phyloP scores from a whole-genome alignment of 257 asterid genomes.

The Scutellaria baicalensis region DNA sequence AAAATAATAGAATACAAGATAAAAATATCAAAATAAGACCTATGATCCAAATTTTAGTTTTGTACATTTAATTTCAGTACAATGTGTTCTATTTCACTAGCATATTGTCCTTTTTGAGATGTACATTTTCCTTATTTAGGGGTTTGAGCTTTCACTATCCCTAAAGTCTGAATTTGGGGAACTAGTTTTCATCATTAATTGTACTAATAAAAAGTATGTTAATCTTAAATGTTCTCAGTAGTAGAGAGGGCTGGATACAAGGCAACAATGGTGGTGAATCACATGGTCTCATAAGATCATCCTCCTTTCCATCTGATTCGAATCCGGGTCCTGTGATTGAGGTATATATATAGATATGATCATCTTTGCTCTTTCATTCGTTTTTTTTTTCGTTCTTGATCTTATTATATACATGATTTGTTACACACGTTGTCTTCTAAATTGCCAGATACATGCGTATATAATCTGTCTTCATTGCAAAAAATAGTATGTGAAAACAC shows the following conservation, averaged over 20 bases:
- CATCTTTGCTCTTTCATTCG: not conserved
- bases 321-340: constrained; percentile 41
- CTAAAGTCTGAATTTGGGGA: constrained; percentile 14
- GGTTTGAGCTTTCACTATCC: constrained; percentile 5
- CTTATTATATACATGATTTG: not conserved
- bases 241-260: constrained; percentile 63
- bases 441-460: too few species aligned
- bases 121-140: constrained; percentile 20
- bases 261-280: constrained; percentile 31
- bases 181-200: not conserved
- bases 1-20: too few species aligned
- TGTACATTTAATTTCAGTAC: constrained; percentile 10
- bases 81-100: constrained; percentile 8
- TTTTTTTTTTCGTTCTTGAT: not conserved
- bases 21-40: too few species aligned
- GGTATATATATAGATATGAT: constrained; percentile 19
- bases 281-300: constrained; percentile 35
- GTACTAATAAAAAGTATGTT: not conserved
- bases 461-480: too few species aligned
- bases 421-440: too few species aligned
- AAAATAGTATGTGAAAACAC: too few species aligned
- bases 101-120: not conserved
- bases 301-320: constrained; percentile 46
- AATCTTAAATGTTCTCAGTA: constrained; percentile 19
- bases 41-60: not conserved